Conservation (phyloP, 2,329 filamentous ascomycete genomes). For the Bertia moriformis region DNA sequence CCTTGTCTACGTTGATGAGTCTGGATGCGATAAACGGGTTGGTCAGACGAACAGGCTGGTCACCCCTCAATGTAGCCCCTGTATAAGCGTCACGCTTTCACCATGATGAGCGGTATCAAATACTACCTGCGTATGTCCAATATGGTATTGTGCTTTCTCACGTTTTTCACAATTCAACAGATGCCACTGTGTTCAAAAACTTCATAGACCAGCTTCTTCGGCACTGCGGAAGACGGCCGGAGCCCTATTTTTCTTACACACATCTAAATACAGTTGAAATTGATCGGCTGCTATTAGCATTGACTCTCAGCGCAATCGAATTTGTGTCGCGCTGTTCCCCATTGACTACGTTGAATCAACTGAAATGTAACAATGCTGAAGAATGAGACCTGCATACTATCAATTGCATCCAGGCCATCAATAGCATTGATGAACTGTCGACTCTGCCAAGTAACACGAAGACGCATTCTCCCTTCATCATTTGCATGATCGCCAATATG, state of each 20-base stretch:
- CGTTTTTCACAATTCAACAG: not conserved
- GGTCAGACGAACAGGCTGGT: no score
- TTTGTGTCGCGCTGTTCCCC: slow-evolving; percentile 9
- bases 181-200: not conserved
- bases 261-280: no score
- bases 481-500: slow-evolving; percentile 12
- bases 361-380: slow-evolving; percentile 4
- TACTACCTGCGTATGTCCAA: slow-evolving; percentile 1
- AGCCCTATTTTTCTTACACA: no score
- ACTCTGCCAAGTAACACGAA: slow-evolving; percentile 9
- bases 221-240: no score
- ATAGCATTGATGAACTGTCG: slow-evolving; percentile 8
- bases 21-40: no score
- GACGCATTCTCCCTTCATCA: slow-evolving; percentile 11
- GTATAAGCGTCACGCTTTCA: no score
- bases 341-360: slow-evolving; percentile 8
- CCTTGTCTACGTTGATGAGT: no score
- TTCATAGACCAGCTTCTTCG: not conserved
- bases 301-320: not conserved
- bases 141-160: not conserved
- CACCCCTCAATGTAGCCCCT: no score
- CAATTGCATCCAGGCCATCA: slow-evolving; percentile 9
- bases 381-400: slow-evolving; percentile 10
- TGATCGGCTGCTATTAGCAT: not conserved
- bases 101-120: no score